These are phyloP conservation scores for Sclerotinia trifoliorum DNA, from an alignment of 2,329 filamentous ascomycete species.

Conservation along the genomic window DNA sequence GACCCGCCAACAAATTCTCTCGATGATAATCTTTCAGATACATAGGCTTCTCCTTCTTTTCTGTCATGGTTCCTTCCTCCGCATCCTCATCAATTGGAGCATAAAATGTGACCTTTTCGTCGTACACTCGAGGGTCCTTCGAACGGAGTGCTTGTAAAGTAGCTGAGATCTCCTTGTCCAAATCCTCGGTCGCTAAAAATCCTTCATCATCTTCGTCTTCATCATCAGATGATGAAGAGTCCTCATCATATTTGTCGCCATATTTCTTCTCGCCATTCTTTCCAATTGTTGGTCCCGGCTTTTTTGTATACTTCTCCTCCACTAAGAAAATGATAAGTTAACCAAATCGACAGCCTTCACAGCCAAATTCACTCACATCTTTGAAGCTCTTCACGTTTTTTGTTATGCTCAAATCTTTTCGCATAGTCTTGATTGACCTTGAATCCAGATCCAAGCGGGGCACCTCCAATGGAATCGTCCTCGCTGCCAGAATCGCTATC, in stretches of 20 bases:
- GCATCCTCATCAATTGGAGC: conserved; percentile 57
- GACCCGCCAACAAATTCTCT: conserved; percentile 77
- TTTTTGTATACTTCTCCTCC: conserved; percentile 75
- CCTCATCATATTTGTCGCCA: conserved; percentile 47
- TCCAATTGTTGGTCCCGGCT: conserved; percentile 44
- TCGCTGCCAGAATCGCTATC: conserved; percentile 45
- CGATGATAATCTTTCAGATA: conserved; percentile 88
- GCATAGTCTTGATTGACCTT: conserved; percentile 92
- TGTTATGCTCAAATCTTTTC: conserved; percentile 89
- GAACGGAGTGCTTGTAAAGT: conserved; percentile 83
- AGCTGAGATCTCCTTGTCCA: conserved; percentile 84
- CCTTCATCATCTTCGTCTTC: conserved; percentile 90
- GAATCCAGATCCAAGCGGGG: conserved; percentile 49
- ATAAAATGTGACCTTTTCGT: conserved; percentile 78
- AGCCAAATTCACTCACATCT: conserved; percentile 51
- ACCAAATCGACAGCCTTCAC: conserved; percentile 30
- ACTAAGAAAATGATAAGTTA: conserved; percentile 50
- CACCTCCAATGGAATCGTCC: conserved; percentile 41
- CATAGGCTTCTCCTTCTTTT: conserved; percentile 78
- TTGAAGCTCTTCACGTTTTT: conserved; percentile 87
- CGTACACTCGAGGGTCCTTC: conserved; percentile 91
- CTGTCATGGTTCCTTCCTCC: conserved; percentile 40
- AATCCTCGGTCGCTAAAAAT: conserved; percentile 77
- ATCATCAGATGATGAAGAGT: conserved; percentile 66
- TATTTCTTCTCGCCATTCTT: conserved; percentile 40